Evolutionary conservation across 1,284 basidiomycete genomes (phyloP), one percentile per base, ranked within the genome.

Genomic region (Coniferiporia sulphurascens): DNA sequence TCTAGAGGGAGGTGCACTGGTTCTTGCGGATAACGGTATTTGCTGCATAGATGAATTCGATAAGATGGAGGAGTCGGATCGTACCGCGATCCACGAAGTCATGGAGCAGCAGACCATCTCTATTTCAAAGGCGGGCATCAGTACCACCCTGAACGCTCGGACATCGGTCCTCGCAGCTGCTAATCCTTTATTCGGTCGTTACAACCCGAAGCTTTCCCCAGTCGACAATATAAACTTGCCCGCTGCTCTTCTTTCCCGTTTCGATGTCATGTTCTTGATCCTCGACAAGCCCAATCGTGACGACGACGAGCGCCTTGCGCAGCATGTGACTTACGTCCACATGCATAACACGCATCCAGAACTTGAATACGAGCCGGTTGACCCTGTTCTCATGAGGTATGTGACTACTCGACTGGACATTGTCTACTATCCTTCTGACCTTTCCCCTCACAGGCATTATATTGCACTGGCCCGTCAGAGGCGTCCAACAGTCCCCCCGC

Each of bases 51-150:
- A 99, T 70, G 97, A 99, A 71, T 99, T 99, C 72, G 97, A 99
- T 78, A 99, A 99, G 76, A 99, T 99, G 97, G 97, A 99, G 66
- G 97, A 99, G 73, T 75, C 91, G 1, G 97, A 99, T 73, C 84
- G 97, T 63, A 99, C 97, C 0, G 94, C 97, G 12, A 99, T 99
- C 64, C 97, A 99, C 78, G 97, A 99, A 81, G 97, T 99, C 59
- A 99, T 99, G 97, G 96, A 99, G 73, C 96, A 99, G 71, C 96
- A 99, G 74, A 99, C 97, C 1, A 99, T 99, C 64, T 98, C 94
- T 2, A 99, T 99, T 66, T 95, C 95, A 48, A 99, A 99, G 76
- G 97, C 97, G 1, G 97, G 97, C 19, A 99, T 99, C 72, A 97
- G 95, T 0, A 99, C 97, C 0, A 99, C 97, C 0, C 81, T 99